Percentiles rank a stretch among this genome's conserved stretches.
These are phyloP conservation scores for Sporothrix brasiliensis DNA, from an alignment of 2,329 filamentous ascomycete species.

Conservation along the genomic window DNA sequence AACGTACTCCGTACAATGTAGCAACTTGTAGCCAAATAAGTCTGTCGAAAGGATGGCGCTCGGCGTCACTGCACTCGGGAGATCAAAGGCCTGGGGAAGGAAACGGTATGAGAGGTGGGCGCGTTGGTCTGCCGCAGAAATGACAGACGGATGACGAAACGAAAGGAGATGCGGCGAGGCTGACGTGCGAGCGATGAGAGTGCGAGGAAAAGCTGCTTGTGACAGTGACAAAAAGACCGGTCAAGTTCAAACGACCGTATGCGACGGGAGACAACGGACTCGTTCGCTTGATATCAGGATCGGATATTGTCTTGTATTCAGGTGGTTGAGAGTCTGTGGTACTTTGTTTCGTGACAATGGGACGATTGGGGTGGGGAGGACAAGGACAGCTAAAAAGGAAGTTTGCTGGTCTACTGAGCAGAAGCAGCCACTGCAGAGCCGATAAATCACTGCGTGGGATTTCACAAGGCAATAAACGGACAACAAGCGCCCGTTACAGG, in stretches of 20 bases:
- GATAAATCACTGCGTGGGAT: slow-evolving; percentile 17
- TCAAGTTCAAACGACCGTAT: background rate
- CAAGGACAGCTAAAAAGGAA: slow-evolving; percentile 24
- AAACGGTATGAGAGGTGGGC: background rate
- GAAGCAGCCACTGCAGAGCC: slow-evolving; percentile 20
- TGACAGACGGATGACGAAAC: slow-evolving; percentile 8
- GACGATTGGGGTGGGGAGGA: slow-evolving; percentile 6
- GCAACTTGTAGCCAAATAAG: slow-evolving; percentile 7
- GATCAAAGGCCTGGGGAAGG: background rate
- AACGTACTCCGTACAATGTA: slow-evolving; percentile 24
- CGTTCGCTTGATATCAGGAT: background rate
- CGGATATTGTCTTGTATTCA: background rate
- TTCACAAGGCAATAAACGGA: background rate
- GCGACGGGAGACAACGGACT: background rate
- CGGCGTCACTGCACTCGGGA: slow-evolving; percentile 27
- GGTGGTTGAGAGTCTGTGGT: background rate
- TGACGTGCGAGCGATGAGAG: background rate
- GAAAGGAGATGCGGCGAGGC: background rate
- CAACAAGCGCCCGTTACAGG: background rate
- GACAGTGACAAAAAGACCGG: background rate
- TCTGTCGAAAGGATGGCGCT: slow-evolving; percentile 14
- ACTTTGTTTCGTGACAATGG: slow-evolving; percentile 1
- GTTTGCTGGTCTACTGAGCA: slow-evolving; percentile 20
- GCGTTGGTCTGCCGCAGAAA: background rate
- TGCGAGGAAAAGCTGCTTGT: background rate